Base-by-base conservation (phyloP, 2,329 filamentous ascomycete species). In the Emergomyces africanus region DNA sequence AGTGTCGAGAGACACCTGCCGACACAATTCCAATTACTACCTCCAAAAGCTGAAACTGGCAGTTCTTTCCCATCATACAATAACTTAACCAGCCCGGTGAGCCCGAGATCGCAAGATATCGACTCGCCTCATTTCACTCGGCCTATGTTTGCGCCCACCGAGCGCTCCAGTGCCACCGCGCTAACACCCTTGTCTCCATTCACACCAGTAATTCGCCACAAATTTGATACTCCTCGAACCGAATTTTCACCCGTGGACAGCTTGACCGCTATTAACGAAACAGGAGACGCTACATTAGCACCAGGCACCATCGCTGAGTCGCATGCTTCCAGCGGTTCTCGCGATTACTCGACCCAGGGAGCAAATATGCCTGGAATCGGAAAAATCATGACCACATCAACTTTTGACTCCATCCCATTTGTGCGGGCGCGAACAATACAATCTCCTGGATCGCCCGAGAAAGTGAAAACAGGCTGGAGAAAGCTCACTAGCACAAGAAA, bases 1-100 rank as follows among this genome's bases (percentile, higher is more conserved):
- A 71, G 71, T 56, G 67, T 74, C 8, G 72, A 75, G 62, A 62
- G 73, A 39, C 73, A 76, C 61, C 58, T 72, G 10, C 67, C 71
- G 6, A 69, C 66, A 1, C 68, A 70, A 46, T 74, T 75, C 58
- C 70, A 71, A 57, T 59, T 73, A 20, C 50, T 54, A 8, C 66
- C 70, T 8, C 70, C 70, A 14, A 73, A 70, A 61, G 42, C 61
- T 68, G 9, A 60, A 60, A 1, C 49, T 12, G 57, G 50, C 8
- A 55, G 20, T 65, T 62, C n/a, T 42, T 54, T 55, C 39, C 18
- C 50, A n/a, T 37, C 54, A 18, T 53, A 60, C 20, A 44, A 23
- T 37, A 48, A 49, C 23, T 15, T 57, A 12, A 15, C 48, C 30
- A 46, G 15, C 37, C 54, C 59, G 46, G 48, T 18, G 39, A 56